Conservation (phyloP, 306 rosid species). For the Pterocarpus santalinus region DNA sequence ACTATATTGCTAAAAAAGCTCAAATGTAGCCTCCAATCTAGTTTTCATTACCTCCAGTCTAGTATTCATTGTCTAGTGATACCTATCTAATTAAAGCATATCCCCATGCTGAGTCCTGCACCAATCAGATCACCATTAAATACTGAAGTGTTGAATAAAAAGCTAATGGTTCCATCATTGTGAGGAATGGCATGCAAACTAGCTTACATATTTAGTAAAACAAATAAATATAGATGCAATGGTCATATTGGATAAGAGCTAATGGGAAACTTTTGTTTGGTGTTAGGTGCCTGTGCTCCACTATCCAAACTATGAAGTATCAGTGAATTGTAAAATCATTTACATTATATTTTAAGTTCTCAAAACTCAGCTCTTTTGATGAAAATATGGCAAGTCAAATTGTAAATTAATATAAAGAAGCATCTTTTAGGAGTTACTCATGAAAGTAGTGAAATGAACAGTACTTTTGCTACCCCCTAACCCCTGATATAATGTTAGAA, state of each 20-base stretch:
- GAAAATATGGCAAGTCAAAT: not conserved
- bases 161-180: slow-evolving; percentile 1
- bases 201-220: slow-evolving; percentile 13
- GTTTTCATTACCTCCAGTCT: not conserved
- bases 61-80: not conserved
- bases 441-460: slow-evolving; percentile 17
- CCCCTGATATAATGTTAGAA: not conserved
- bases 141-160: not conserved
- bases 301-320: not conserved
- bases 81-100: too few species aligned
- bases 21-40: not conserved
- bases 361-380: not conserved
- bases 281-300: not conserved
- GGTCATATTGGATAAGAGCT: slow-evolving; percentile 1
- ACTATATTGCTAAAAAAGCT: not conserved
- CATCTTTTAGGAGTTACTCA: not conserved
- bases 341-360: not conserved
- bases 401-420: not conserved
- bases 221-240: not conserved
- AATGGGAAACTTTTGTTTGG: slow-evolving; percentile 11
- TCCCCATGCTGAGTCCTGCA: too few species aligned
- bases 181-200: slow-evolving; percentile 23
- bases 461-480: slow-evolving; percentile 2
- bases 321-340: not conserved
- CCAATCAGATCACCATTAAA: not conserved